phyloP scores from a whole-genome alignment of 768 basidiomycete species.

The Rossbeevera mucosa region DNA sequence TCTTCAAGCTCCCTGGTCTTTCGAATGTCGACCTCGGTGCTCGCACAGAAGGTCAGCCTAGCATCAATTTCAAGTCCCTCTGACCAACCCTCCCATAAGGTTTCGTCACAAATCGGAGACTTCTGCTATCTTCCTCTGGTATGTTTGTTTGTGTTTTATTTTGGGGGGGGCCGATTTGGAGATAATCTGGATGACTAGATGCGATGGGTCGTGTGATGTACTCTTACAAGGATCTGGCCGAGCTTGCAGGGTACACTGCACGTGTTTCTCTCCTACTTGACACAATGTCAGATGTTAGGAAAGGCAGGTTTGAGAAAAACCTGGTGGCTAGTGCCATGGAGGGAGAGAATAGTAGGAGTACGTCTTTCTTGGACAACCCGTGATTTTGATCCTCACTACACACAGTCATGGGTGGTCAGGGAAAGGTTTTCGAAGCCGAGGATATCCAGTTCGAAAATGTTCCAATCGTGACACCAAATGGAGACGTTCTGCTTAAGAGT shows the following conservation, averaged over 20 bases:
- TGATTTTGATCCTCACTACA: constrained; percentile 1
- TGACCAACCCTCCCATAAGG: constrained; percentile 41
- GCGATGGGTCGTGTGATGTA: constrained; percentile 96
- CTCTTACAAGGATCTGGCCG: constrained; percentile 93
- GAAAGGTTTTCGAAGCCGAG: constrained; percentile 75
- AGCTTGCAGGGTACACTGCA: constrained; percentile 93
- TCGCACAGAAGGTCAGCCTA: constrained; percentile 73
- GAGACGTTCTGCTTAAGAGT: constrained; percentile 81
- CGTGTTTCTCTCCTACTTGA: constrained; percentile 86
- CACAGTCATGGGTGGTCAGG: constrained; percentile 75
- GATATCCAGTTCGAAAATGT: constrained; percentile 92
- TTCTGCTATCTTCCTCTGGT: constrained; percentile 85
- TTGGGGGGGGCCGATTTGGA: constrained; percentile 1
- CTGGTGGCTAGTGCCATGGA: constrained; percentile 70
- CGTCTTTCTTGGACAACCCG: constrained; percentile 22
- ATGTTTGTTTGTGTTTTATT: constrained; percentile 12
- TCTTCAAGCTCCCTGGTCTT: constrained; percentile 78
- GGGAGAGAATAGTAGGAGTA: constrained; percentile 74
- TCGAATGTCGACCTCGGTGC: constrained; percentile 67
- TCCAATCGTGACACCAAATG: constrained; percentile 94
- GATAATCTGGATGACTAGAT: constrained; percentile 42
- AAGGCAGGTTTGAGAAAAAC: constrained; percentile 85
- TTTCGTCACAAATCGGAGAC: constrained; percentile 93
- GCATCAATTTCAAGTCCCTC: background rate
- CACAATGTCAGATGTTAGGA: constrained; percentile 82